Evolutionary conservation across 202 grass and related monocot genomes (phyloP).

Genomic region (Hordeum pubiflorum): DNA sequence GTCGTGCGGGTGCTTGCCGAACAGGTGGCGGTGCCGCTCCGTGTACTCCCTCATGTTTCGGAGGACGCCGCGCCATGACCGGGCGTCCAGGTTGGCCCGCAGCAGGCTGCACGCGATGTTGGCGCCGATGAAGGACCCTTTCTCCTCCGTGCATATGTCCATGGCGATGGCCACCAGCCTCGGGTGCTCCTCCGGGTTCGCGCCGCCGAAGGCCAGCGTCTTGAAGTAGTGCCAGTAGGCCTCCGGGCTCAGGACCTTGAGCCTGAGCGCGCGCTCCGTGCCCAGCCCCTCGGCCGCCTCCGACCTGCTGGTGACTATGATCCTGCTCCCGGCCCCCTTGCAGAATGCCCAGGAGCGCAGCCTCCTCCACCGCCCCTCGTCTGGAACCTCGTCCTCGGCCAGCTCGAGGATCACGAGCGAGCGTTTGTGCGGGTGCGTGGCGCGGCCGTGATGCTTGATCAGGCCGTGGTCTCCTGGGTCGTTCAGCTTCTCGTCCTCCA

Average conservation of each 20-base stretch:
- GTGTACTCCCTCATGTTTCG: slow-evolving; percentile 22
- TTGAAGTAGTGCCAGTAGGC: slow-evolving; percentile 38
- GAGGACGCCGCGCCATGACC: slow-evolving; percentile 17
- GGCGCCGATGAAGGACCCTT: background rate
- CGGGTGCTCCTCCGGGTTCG: slow-evolving; percentile 1
- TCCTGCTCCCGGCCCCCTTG: background rate
- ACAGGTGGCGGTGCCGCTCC: background rate
- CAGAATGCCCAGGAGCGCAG: background rate
- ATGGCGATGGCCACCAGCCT: slow-evolving; percentile 17
- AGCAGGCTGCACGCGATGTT: background rate
- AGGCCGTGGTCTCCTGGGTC: background rate
- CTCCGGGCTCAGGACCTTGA: background rate
- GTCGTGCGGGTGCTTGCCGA: background rate
- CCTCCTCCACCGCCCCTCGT: background rate
- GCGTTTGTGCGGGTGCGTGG: background rate
- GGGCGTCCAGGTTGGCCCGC: background rate
- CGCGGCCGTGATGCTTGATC: background rate
- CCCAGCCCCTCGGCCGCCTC: background rate
- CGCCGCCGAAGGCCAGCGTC: slow-evolving; percentile 16
- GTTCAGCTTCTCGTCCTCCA: background rate
- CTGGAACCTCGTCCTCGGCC: background rate
- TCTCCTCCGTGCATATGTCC: background rate
- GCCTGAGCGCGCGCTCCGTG: background rate
- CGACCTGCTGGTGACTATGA: slow-evolving; percentile 20
- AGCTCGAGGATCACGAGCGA: slow-evolving; percentile 18